Evolutionary conservation across 164 flowering plant species (phyloP).

Genomic region (Santalum album): DNA sequence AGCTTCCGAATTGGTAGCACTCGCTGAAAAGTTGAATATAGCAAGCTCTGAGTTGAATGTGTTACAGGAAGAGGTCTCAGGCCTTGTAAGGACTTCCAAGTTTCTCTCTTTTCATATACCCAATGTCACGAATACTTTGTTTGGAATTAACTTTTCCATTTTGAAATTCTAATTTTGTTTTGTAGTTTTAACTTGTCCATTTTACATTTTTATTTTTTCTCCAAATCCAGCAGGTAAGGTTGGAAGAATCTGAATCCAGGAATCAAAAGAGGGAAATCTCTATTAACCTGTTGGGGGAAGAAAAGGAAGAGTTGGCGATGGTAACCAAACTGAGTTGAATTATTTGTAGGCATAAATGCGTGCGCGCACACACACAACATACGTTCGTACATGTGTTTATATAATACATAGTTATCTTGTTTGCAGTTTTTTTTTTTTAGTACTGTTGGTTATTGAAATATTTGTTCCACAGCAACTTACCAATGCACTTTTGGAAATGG

Average conservation of each 20-base stretch:
- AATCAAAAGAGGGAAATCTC: conserved; percentile 32
- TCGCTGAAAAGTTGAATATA: conserved; percentile 30
- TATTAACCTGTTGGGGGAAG: conserved; percentile 35
- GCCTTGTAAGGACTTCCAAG: conserved; percentile 43
- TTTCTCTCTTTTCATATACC: conserved; percentile 3
- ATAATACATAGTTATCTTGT: no score
- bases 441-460: not conserved
- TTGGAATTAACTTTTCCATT: not conserved
- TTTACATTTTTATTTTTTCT: not conserved
- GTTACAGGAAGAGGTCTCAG: conserved; percentile 50
- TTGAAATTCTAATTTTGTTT: not conserved
- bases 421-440: no score
- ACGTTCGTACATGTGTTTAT: no score
- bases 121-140: not conserved
- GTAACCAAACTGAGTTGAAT: conserved; percentile 35
- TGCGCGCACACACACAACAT: no score
- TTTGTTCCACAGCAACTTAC: conserved; percentile 57
- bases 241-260: conserved; percentile 43
- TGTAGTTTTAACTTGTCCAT: not conserved
- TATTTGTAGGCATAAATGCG: no score
- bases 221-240: conserved; percentile 29
- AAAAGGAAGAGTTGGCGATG: conserved; percentile 85
- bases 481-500: conserved; percentile 72
- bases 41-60: conserved; percentile 33
- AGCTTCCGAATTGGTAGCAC: conserved; percentile 45